Evolutionary conservation across 2,329 filamentous ascomycete genomes (phyloP).

Genomic region (Xylaria sp.): DNA sequence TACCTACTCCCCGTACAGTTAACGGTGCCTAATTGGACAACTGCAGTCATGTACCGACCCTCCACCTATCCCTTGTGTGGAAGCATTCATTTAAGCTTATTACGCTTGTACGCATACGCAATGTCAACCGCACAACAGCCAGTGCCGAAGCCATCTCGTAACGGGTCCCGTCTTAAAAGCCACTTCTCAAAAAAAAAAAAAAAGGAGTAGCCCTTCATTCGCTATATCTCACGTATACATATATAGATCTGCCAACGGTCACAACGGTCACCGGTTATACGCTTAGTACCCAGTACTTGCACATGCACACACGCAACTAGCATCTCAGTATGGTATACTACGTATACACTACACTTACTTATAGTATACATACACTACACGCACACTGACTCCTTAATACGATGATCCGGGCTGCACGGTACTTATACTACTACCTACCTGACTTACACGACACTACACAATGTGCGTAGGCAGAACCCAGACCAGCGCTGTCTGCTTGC

Average conservation of each 20-base stretch:
- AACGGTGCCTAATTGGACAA: background rate
- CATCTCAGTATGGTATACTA: too few relatives aligned
- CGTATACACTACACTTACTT: too few relatives aligned
- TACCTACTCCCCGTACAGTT: constrained; percentile 2
- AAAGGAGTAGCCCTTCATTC: background rate
- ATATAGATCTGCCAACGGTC: too few relatives aligned
- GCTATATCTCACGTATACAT: too few relatives aligned
- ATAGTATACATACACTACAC: background rate
- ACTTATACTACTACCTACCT: constrained; percentile 11
- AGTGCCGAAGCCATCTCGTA: constrained; percentile 22
- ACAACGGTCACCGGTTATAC: too few relatives aligned
- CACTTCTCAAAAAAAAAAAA: background rate
- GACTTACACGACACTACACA: background rate
- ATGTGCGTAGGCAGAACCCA: too few relatives aligned
- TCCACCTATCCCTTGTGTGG: constrained; percentile 11
- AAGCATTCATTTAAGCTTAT: constrained; percentile 35
- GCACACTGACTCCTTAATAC: background rate
- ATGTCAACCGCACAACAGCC: background rate
- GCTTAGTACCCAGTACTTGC: too few relatives aligned
- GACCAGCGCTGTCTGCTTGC: too few relatives aligned
- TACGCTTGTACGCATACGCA: constrained; percentile 2
- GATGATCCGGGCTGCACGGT: constrained; percentile 12
- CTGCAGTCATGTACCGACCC: constrained; percentile 22
- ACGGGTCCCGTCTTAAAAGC: background rate
- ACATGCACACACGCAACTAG: too few relatives aligned